Conservation (phyloP, 192 early-diverging fungal species). For the Pilaira anomala region DNA sequence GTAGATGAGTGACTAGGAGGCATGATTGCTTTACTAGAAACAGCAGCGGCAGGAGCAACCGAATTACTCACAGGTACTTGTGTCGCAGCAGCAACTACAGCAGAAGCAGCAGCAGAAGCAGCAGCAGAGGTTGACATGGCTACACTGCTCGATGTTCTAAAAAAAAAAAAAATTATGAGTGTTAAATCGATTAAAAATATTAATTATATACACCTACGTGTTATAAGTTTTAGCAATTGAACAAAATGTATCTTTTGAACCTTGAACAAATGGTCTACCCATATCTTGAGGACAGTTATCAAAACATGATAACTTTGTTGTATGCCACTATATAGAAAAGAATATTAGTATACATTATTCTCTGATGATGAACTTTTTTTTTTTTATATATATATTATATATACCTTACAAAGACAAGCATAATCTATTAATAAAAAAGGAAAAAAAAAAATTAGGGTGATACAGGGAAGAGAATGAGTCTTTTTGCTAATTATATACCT, state of each 20-base stretch:
- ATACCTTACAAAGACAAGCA: conserved; percentile 34
- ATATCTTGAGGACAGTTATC: conserved; percentile 23
- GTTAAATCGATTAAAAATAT: neutral
- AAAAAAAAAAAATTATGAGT: neutral
- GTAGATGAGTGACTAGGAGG: neutral
- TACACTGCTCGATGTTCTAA: neutral
- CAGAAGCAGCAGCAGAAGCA: neutral
- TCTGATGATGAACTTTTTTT: too few species aligned
- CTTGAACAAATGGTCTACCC: neutral
- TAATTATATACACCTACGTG: neutral
- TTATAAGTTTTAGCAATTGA: conserved; percentile 16
- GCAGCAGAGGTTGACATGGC: neutral
- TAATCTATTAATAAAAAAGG: conserved; percentile 24
- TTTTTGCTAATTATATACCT: conserved; percentile 11
- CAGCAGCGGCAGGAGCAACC: too few species aligned
- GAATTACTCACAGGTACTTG: too few species aligned
- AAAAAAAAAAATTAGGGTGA: neutral
- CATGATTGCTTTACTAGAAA: too few species aligned
- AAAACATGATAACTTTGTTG: conserved; percentile 26
- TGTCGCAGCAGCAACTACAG: neutral
- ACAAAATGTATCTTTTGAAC: conserved; percentile 12
- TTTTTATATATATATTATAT: neutral
- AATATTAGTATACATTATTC: neutral
- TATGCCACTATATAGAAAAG: conserved; percentile 23
- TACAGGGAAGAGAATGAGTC: neutral